Evolutionary conservation across 371 early-diverging fungal species (phyloP), one percentile per base, ranked within the genome.

Genomic region (Mortierella sp.): DNA sequence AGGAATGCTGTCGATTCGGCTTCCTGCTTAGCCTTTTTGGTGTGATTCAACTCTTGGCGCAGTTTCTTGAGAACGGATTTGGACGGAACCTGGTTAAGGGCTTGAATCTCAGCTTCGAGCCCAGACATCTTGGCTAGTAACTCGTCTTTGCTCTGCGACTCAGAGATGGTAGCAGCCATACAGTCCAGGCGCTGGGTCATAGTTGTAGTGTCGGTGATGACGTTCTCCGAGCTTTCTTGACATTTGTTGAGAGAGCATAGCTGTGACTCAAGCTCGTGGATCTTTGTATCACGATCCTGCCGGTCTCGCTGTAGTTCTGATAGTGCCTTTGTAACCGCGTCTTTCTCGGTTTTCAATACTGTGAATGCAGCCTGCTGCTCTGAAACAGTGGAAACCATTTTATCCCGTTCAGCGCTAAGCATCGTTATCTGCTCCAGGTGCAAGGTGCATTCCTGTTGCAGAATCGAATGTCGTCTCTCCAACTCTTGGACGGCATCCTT

Each of bases 301-400:
- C 54, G 49, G 23, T 63, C 51, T 12, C 50, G 49, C 5, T 63
- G 44, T 23, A 64, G 43, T n/a, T 71, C 65, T n/a, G 73, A 57
- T 59, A 79, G 72, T 31, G 27, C 41, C 32, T 68, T 46, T 9
- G 76, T 69, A 14, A 80, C 71, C 31, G 62, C 69, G 32, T 59
- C 43, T 42, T 82, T 72, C 30, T 53, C 54, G 1, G 23, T 27
- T 14, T 21, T 14, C 31, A 66, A 41, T 1, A 32, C 41, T 17
- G 28, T 23, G 23, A 57, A 6, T 23, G 34, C 21, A 17, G 56
- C 32, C 17, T 31, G 37, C 39, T 56, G 46, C 43, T 56, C 51
- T 30, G 26, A 7, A 32, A 17, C 34, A 12, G 56, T 23, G 5
- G 32, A 27, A 3, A n/a, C 50, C 49, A 58, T 17, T 24, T 5